Percentiles rank a stretch among this genome's conserved stretches.
These are phyloP conservation scores for Daldinia sp. DNA, from an alignment of 2,329 filamentous ascomycete species.

Conservation along the genomic window DNA sequence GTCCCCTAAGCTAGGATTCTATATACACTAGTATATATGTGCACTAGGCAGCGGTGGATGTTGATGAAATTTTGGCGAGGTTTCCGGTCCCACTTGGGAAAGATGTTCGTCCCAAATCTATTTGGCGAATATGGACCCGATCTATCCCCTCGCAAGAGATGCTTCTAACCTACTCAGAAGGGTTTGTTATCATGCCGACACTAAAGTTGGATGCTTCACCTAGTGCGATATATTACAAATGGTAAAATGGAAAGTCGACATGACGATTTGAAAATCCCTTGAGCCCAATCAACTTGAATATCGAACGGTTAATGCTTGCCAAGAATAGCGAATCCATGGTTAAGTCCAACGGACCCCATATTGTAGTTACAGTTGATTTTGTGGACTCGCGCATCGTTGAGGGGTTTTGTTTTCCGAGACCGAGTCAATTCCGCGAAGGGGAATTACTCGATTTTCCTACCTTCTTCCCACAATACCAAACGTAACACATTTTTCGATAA, in stretches of 20 bases:
- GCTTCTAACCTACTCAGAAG: too few relatives aligned
- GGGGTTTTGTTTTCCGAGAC: background rate
- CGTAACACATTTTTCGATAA: too few relatives aligned
- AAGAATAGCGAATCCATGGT: too few relatives aligned
- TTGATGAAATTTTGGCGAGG: background rate
- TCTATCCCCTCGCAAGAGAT: too few relatives aligned
- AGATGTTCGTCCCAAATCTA: background rate
- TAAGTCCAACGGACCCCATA: too few relatives aligned
- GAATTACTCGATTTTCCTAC: background rate
- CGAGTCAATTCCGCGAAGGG: background rate
- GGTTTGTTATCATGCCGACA: too few relatives aligned
- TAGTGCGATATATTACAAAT: background rate
- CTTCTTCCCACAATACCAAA: background rate
- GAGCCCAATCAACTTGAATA: background rate
- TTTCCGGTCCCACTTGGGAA: background rate
- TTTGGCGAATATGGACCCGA: background rate
- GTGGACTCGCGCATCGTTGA: background rate
- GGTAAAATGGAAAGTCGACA: background rate
- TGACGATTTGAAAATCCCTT: background rate
- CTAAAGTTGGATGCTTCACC: background rate
- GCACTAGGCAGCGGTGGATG: too few relatives aligned
- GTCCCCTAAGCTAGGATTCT: too few relatives aligned
- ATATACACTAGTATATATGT: too few relatives aligned
- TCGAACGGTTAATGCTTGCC: background rate
- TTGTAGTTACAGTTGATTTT: too few relatives aligned